Evolutionary conservation across 495 filamentous ascomycete genomes (phyloP).

Genomic region (Talaromyces stipitatus): DNA sequence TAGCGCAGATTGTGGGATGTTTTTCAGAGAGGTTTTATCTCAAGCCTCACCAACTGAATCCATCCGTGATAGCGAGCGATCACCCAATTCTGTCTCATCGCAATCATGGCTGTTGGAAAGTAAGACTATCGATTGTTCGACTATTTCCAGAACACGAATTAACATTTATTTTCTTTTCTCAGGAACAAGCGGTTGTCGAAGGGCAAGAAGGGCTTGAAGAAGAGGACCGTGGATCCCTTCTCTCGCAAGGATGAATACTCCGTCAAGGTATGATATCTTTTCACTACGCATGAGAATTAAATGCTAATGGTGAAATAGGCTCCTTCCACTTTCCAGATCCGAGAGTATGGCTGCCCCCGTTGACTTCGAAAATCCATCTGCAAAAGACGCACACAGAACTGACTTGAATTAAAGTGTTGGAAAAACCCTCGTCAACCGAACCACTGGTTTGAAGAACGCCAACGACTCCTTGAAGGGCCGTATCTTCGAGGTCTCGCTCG

Average conservation of each 20-base stretch:
- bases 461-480: slow-evolving; percentile 98
- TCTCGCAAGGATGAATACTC: slow-evolving; percentile 97
- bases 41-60: background rate
- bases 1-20: slow-evolving; percentile 43
- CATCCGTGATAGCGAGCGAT: slow-evolving; percentile 6
- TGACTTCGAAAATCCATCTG: background rate
- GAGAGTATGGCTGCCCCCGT: slow-evolving; percentile 69
- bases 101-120: slow-evolving; percentile 91
- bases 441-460: slow-evolving; percentile 98
- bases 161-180: slow-evolving; percentile 8
- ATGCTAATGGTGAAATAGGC: slow-evolving; percentile 50
- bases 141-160: slow-evolving; percentile 11
- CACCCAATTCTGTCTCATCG: slow-evolving; percentile 27
- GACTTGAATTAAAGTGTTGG: slow-evolving; percentile 61
- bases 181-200: slow-evolving; percentile 99
- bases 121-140: slow-evolving; percentile 36
- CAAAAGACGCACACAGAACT: background rate
- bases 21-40: background rate
- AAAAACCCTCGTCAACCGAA: slow-evolving; percentile 98
- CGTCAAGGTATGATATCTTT: slow-evolving; percentile 71
- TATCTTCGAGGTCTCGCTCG: slow-evolving; percentile 97
- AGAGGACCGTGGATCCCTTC: slow-evolving; percentile 96
- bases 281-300: background rate
- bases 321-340: slow-evolving; percentile 86
- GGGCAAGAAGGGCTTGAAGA: slow-evolving; percentile 99